Evolutionary conservation across 805 yeast genomes (phyloP), one percentile per base, ranked within the genome.

Genomic region (Teunomyces barrocoloradensis): DNA sequence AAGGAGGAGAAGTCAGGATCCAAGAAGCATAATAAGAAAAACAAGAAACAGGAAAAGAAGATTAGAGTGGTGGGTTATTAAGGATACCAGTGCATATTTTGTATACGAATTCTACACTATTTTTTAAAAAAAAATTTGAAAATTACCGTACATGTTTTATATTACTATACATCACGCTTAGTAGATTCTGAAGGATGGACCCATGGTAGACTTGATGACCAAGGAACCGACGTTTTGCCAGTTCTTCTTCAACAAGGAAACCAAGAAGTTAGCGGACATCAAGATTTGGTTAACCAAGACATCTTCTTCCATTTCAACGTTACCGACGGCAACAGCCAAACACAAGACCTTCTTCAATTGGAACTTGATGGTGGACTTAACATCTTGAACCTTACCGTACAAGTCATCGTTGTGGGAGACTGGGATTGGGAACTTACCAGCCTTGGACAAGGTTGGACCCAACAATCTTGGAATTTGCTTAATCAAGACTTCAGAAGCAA

Each of bases 401-500:
- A 94, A 85, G 77, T 94, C 99, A 75, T 94, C 99, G 78, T 88
- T 83, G 88, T 94, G 99, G 60, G 99, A 94, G 68, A 94, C 99
- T 80, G 99, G 99, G 77, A 98, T 92, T 79, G 99, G 99, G 97
- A 94, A 94, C 92, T 94, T 94, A 87, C 99, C 99, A 74, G 97
- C 98, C 88, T 94, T 94, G 65, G 99, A 94, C 74, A 94, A 89
- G 79, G 92, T 97, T 77, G 99, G 99, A 82, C 99, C 99, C 74
- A 94, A 85, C 75, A 94, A 85, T 87, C 99, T 94, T 80, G 99
- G 99, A 75, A 94, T 96, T 84, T 94, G 99, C 85, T 94, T 94
- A 78, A 94, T 94, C 78, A 94, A 88, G 62, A 88, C 96, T 79
- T 94, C 99, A 62, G 99, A 94, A 78, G 99, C 98, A 74, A 94